Evolutionary conservation across 495 filamentous ascomycete genomes (phyloP).

Genomic region (Penicillium arizonense): DNA sequence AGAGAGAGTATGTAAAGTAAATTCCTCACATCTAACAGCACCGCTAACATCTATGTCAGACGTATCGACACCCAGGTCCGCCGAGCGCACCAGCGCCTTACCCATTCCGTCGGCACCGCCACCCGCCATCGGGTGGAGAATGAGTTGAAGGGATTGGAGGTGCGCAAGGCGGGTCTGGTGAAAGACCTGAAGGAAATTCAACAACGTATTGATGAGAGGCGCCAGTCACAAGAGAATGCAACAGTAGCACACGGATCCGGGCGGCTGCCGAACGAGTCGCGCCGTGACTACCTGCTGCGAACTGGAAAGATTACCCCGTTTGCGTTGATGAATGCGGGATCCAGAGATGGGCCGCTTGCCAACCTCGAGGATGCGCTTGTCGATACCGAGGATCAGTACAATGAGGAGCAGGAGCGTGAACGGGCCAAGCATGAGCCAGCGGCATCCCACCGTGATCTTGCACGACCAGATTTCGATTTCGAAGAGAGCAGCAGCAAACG

Average conservation of each 20-base stretch:
- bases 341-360: conserved; percentile 53
- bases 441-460: conserved; percentile 77
- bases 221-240: conserved; percentile 46
- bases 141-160: conserved; percentile 62
- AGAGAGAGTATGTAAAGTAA: conserved; percentile 49
- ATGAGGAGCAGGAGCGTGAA: conserved; percentile 56
- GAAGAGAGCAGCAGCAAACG: conserved; percentile 44
- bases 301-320: conserved; percentile 98
- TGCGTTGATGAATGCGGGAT: conserved; percentile 60
- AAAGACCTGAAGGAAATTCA: conserved; percentile 77
- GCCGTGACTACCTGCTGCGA: conserved; percentile 85
- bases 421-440: conserved; percentile 39
- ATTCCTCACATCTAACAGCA: background rate
- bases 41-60: conserved; percentile 24
- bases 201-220: conserved; percentile 71
- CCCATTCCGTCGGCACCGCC: conserved; percentile 45
- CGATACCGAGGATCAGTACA: conserved; percentile 68
- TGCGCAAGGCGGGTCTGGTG: conserved; percentile 56
- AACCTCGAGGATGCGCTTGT: conserved; percentile 70
- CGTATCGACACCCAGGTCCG: conserved; percentile 48
- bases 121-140: conserved; percentile 51
- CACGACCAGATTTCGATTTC: conserved; percentile 74
- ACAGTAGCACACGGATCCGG: conserved; percentile 45
- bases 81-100: conserved; percentile 49
- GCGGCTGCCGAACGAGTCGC: conserved; percentile 72